Conservation (phyloP, 2,329 filamentous ascomycete species). For the Pseudogymnoascus sp. region DNA sequence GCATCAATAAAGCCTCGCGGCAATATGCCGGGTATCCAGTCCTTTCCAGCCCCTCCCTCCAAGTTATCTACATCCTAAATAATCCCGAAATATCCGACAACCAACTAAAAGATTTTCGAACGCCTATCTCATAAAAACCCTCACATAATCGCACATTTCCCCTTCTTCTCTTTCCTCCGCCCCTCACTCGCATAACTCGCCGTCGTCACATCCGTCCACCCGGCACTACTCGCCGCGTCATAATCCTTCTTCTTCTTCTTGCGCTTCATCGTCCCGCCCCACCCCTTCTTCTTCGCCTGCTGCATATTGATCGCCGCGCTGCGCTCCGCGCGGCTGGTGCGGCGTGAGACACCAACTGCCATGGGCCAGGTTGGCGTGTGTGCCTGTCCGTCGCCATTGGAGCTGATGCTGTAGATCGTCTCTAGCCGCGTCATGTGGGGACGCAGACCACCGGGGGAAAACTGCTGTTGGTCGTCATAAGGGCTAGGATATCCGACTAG, state of each 20-base stretch:
- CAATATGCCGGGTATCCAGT: not conserved
- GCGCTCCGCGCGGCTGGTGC: constrained; percentile 48
- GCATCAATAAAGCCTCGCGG: not conserved
- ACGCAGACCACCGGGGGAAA: constrained; percentile 33
- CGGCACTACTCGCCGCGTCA: constrained; percentile 38
- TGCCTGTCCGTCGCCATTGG: constrained; percentile 19
- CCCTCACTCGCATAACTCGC: not conserved
- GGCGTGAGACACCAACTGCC: constrained; percentile 17
- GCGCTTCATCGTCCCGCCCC: constrained; percentile 33
- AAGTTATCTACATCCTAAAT: not conserved
- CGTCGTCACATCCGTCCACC: constrained; percentile 43
- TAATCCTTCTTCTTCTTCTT: constrained; percentile 33
- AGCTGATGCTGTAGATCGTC: constrained; percentile 40
- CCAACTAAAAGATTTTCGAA: not conserved
- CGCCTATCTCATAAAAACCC: not conserved
- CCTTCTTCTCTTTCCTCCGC: not conserved
- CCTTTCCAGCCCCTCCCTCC: not conserved
- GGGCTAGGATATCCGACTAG: not conserved
- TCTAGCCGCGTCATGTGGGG: constrained; percentile 48
- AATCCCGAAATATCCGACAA: not conserved
- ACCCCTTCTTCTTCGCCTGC: constrained; percentile 51
- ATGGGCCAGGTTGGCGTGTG: constrained; percentile 13
- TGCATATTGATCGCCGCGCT: constrained; percentile 55
- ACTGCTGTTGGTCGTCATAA: constrained; percentile 34
- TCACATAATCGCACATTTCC: constrained; percentile 5